phyloP scores from a whole-genome alignment of 1,284 basidiomycete species.

The Trichosporon coremiiforme region DNA sequence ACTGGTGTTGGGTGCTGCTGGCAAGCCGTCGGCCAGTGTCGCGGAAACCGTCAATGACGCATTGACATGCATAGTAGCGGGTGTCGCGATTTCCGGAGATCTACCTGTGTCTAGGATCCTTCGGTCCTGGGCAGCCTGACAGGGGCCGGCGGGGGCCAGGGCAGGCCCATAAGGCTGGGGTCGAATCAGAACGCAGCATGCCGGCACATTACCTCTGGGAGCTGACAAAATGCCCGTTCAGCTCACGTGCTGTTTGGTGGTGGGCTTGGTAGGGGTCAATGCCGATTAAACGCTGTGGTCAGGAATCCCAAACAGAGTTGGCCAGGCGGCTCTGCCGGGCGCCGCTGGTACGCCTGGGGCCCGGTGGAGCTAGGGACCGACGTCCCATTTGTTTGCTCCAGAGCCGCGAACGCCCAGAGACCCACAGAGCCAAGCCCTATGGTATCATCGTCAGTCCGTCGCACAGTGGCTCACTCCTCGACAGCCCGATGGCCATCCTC shows the following conservation, averaged over 20 bases:
- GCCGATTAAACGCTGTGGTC: constrained; percentile 9
- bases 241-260: background rate
- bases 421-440: constrained; percentile 5
- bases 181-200: background rate
- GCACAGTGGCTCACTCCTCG: background rate
- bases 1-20: background rate
- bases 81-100: background rate
- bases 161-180: background rate
- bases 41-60: background rate
- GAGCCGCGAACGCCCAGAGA: background rate
- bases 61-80: background rate
- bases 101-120: background rate
- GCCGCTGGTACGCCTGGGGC: constrained; percentile 12
- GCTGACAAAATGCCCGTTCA: constrained; percentile 4
- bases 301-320: constrained; percentile 8
- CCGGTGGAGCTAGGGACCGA: constrained; percentile 12
- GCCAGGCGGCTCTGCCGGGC: background rate
- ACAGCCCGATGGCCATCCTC: background rate
- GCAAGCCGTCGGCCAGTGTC: background rate
- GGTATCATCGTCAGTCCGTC: constrained; percentile 13
- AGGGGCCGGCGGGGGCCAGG: background rate
- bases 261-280: background rate
- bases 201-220: background rate
- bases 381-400: background rate
- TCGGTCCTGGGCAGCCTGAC: background rate